phyloP scores from a whole-genome alignment of 2,329 filamentous ascomycete genomes.

The Phaeosphaeria sp. region DNA sequence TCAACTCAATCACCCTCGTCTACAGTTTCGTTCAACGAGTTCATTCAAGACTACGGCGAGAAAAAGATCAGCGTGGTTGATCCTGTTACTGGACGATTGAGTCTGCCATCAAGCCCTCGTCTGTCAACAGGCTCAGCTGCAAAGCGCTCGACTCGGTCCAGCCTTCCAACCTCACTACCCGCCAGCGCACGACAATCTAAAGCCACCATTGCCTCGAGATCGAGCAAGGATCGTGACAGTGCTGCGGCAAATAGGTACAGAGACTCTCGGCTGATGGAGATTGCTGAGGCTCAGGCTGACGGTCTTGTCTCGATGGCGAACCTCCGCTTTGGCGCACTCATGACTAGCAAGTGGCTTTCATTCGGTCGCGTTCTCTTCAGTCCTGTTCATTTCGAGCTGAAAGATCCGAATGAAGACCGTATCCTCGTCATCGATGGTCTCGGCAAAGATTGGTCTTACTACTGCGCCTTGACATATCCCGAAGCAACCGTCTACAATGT shows the following conservation, averaged over 20 bases:
- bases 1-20: slow-evolving; percentile 58
- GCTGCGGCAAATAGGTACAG: slow-evolving; percentile 50
- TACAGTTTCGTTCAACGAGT: slow-evolving; percentile 61
- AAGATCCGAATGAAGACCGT: slow-evolving; percentile 64
- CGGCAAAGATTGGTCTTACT: slow-evolving; percentile 91
- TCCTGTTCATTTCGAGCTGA: slow-evolving; percentile 75
- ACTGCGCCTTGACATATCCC: slow-evolving; percentile 81
- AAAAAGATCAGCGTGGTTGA: slow-evolving; percentile 47
- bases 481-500: slow-evolving; percentile 79
- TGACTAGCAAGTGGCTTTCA: slow-evolving; percentile 86
- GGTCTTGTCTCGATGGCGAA: slow-evolving; percentile 68
- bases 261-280: slow-evolving; percentile 64
- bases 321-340: slow-evolving; percentile 79
- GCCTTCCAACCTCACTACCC: slow-evolving; percentile 39
- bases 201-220: slow-evolving; percentile 36
- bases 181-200: slow-evolving; percentile 42
- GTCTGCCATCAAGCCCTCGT: slow-evolving; percentile 41
- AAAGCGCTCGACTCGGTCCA: slow-evolving; percentile 43
- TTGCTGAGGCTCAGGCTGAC: slow-evolving; percentile 47
- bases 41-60: slow-evolving; percentile 60
- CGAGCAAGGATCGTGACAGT: slow-evolving; percentile 45
- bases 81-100: slow-evolving; percentile 47
- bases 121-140: slow-evolving; percentile 38
- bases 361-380: slow-evolving; percentile 86
- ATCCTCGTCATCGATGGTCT: slow-evolving; percentile 83